Conservation (phyloP, 371 early-diverging fungal genomes). For the Mortierella sp. region DNA sequence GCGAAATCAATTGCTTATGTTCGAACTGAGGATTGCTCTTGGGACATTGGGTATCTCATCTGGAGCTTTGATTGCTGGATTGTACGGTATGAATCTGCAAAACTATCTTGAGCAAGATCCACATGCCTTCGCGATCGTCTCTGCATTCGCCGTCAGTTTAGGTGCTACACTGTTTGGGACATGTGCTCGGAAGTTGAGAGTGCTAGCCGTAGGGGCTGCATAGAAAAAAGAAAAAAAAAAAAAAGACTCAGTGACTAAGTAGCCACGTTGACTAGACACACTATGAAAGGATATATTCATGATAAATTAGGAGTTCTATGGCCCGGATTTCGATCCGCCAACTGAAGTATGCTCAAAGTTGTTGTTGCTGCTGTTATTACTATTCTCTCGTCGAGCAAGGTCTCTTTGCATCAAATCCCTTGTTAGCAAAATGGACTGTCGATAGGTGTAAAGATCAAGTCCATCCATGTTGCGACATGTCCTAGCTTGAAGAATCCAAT, state of each 20-base stretch:
- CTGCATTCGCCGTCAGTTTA: constrained; percentile 63
- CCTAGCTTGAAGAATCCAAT: constrained; percentile 41
- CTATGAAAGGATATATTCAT: too few relatives aligned
- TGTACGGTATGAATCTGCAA: constrained; percentile 92
- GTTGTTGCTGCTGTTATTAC: too few relatives aligned
- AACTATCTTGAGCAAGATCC: constrained; percentile 80
- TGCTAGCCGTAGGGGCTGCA: constrained; percentile 38
- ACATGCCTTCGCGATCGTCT: constrained; percentile 74
- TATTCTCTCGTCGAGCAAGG: background rate
- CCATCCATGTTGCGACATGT: constrained; percentile 44
- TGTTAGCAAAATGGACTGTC: constrained; percentile 29
- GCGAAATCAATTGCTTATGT: constrained; percentile 86
- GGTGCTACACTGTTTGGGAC: constrained; percentile 43
- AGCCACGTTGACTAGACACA: too few relatives aligned
- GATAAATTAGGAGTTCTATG: too few relatives aligned
- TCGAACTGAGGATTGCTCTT: constrained; percentile 86
- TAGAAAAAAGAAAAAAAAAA: constrained; percentile 1
- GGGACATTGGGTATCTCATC: constrained; percentile 81
- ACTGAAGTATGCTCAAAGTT: background rate
- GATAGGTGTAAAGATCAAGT: constrained; percentile 37
- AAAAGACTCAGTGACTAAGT: too few relatives aligned
- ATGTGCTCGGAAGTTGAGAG: constrained; percentile 37
- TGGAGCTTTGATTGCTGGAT: constrained; percentile 77
- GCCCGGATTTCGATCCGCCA: background rate
- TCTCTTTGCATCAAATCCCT: constrained; percentile 15